Conservation (phyloP, 768 basidiomycete genomes). For the Mycena haematopus region DNA sequence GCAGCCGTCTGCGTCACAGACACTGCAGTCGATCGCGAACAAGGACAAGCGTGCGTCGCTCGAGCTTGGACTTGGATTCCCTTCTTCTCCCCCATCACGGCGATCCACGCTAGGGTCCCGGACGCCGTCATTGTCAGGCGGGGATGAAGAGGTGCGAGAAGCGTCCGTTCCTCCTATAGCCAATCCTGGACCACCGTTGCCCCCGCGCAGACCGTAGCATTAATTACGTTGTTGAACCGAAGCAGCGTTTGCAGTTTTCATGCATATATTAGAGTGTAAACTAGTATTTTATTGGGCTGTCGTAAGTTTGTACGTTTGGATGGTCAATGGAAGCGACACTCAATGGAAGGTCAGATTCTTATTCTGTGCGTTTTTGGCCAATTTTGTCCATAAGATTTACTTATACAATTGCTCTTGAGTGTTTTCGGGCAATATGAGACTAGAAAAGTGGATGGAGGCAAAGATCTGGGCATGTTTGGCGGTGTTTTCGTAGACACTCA, state of each 20-base stretch:
- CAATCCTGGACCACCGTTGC: constrained; percentile 20
- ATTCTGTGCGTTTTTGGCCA: no score
- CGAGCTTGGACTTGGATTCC: constrained; percentile 30
- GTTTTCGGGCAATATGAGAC: no score
- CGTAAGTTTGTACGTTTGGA: neutral
- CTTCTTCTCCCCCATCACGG: constrained; percentile 25
- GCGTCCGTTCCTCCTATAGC: neutral
- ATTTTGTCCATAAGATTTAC: no score
- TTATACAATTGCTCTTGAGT: no score
- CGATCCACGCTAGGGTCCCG: constrained; percentile 14
- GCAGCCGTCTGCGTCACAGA: constrained; percentile 54
- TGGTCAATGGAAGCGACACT: no score
- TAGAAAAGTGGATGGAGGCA: no score
- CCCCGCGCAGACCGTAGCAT: constrained; percentile 11
- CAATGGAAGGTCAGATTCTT: no score
- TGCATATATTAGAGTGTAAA: constrained; percentile 20
- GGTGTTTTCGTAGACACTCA: no score
- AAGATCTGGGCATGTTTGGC: no score
- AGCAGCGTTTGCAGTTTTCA: neutral
- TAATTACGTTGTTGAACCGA: neutral
- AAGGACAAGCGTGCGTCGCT: constrained; percentile 44
- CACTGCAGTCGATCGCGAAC: constrained; percentile 62
- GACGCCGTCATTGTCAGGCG: neutral
- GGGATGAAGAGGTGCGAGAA: constrained; percentile 8
- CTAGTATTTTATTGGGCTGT: constrained; percentile 2